A percentile compares a stretch with the other conserved stretches of the same genome.
These are phyloP conservation scores for Chalaropsis thielavioides DNA, from an alignment of 2,329 filamentous ascomycete genomes.

Conservation along the genomic window DNA sequence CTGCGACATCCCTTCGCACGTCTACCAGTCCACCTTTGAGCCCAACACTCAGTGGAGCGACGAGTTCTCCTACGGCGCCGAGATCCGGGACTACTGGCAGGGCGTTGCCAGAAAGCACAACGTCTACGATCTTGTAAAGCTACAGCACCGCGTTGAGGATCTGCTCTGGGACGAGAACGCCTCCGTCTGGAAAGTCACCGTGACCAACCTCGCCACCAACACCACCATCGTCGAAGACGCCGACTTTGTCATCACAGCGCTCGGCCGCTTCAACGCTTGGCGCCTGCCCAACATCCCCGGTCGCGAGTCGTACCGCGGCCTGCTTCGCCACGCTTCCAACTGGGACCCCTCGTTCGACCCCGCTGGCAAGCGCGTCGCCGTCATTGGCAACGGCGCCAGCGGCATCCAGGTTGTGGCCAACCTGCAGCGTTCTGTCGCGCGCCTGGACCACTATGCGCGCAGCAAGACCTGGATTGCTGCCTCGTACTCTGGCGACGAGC, in stretches of 20 bases:
- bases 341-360: constrained; percentile 41
- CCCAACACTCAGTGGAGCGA: constrained; percentile 57
- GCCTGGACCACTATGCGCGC: constrained; percentile 49
- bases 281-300: constrained; percentile 47
- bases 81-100: constrained; percentile 50
- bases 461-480: constrained; percentile 54
- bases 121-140: constrained; percentile 43
- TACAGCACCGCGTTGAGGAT: constrained; percentile 40
- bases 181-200: constrained; percentile 33
- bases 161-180: constrained; percentile 39
- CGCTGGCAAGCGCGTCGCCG: constrained; percentile 36
- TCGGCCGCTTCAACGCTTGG: constrained; percentile 53
- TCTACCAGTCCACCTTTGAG: constrained; percentile 51
- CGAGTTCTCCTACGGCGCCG: constrained; percentile 49
- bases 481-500: constrained; percentile 42
- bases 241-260: constrained; percentile 48
- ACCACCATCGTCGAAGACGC: constrained; percentile 32
- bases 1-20: constrained; percentile 55
- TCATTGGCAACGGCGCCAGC: constrained; percentile 50
- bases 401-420: constrained; percentile 44
- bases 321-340: constrained; percentile 45
- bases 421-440: constrained; percentile 33
- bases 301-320: constrained; percentile 38
- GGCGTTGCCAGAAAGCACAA: constrained; percentile 23
- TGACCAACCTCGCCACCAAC: constrained; percentile 24